A percentile compares a stretch with the other conserved stretches of the same genome.
Evolutionary conservation across 176 grass and related monocot species (phyloP).

Genomic region (Rhynchospora tenuis): DNA sequence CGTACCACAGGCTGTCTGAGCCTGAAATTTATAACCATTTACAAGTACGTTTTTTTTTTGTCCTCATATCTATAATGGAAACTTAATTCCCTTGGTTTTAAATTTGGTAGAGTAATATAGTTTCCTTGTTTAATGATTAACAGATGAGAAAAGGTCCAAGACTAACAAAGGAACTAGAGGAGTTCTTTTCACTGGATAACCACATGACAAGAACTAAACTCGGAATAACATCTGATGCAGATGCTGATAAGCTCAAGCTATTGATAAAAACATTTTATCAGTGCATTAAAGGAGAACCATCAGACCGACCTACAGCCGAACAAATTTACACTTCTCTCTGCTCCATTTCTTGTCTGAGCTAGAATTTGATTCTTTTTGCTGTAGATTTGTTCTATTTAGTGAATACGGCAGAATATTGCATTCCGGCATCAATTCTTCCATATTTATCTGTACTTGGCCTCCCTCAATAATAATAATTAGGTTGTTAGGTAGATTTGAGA

Average conservation of each 20-base stretch:
- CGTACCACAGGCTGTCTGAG: conserved; percentile 66
- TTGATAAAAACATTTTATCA: conserved; percentile 78
- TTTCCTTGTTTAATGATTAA: conserved; percentile 31
- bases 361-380: background rate
- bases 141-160: conserved; percentile 75
- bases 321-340: conserved; percentile 58
- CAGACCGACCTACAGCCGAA: conserved; percentile 56
- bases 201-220: conserved; percentile 37
- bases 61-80: conserved; percentile 8
- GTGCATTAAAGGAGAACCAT: conserved; percentile 62
- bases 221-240: conserved; percentile 55
- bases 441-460: background rate
- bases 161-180: conserved; percentile 74
- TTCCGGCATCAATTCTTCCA: background rate
- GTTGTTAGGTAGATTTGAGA: background rate
- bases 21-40: conserved; percentile 78
- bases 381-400: conserved; percentile 4
- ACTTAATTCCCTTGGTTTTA: background rate
- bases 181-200: conserved; percentile 51
- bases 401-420: background rate
- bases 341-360: conserved; percentile 25
- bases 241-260: conserved; percentile 66
- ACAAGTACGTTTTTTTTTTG: conserved; percentile 39
- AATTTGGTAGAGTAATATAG: background rate
- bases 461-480: background rate